Percentiles rank a stretch among this genome's conserved stretches.
These are phyloP conservation scores for Acanthamoeba royreba DNA, from an alignment of 208 protist species.

Conservation along the genomic window DNA sequence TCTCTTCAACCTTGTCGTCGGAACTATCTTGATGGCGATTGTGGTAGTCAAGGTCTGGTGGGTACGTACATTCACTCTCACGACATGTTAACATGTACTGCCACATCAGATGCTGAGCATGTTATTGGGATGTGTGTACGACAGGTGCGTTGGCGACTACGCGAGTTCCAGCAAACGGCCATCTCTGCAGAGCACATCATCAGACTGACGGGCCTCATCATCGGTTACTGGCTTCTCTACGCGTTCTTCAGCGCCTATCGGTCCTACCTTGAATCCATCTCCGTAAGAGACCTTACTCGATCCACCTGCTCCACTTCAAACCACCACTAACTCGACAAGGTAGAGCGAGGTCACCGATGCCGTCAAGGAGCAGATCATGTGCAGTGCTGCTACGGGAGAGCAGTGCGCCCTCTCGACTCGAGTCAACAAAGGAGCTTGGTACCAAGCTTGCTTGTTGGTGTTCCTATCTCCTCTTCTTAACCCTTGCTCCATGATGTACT, in stretches of 20 bases:
- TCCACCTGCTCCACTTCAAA: neutral
- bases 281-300: neutral
- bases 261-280: neutral
- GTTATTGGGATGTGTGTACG: neutral
- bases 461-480: neutral
- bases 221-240: slow-evolving; percentile 19
- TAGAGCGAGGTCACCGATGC: neutral
- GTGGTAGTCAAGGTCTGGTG: neutral
- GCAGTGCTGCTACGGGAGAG: neutral
- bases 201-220: neutral
- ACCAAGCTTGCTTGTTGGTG: neutral
- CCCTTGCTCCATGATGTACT: no score
- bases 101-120: neutral
- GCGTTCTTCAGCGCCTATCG: neutral
- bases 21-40: neutral
- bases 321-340: neutral
- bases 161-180: neutral
- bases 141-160: neutral
- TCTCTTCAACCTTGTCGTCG: neutral
- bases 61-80: neutral
- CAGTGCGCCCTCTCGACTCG: neutral
- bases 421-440: neutral
- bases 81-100: neutral
- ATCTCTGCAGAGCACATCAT: slow-evolving; percentile 1
- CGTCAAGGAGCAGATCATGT: neutral